Conservation (phyloP, 2,329 filamentous ascomycete species). For the Fusarium sarcochroum region DNA sequence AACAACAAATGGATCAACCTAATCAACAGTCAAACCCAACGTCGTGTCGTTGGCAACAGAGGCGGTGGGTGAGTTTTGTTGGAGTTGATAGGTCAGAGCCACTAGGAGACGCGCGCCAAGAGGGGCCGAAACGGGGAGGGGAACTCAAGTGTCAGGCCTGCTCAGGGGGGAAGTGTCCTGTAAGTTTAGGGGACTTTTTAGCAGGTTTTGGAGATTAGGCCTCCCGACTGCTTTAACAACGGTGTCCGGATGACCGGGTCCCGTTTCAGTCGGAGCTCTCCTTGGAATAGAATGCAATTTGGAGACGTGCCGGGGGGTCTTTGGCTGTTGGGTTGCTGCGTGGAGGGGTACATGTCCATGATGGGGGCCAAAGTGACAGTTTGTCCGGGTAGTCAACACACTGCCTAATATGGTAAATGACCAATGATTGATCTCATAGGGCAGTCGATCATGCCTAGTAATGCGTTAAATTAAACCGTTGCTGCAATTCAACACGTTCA, state of each 20-base stretch:
- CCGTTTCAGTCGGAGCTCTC: slow-evolving; percentile 10
- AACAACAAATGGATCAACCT: slow-evolving; percentile 33
- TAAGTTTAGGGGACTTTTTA: slow-evolving; percentile 36
- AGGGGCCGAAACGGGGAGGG: slow-evolving; percentile 35
- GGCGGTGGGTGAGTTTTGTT: slow-evolving; percentile 47
- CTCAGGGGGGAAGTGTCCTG: slow-evolving; percentile 22
- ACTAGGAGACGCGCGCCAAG: slow-evolving; percentile 34
- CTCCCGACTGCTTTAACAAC: slow-evolving; percentile 2
- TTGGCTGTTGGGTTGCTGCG: slow-evolving; percentile 15
- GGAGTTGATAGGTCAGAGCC: slow-evolving; percentile 46
- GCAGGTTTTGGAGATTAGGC: slow-evolving; percentile 21
- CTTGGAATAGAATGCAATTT: slow-evolving; percentile 22
- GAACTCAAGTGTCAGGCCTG: slow-evolving; percentile 12
- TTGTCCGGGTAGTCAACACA: slow-evolving; percentile 29
- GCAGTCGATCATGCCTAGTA: not conserved
- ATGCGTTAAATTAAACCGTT: not conserved
- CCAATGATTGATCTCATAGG: slow-evolving; percentile 3
- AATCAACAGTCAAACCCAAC: slow-evolving; percentile 25
- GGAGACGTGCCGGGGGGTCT: slow-evolving; percentile 17
- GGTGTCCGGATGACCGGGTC: slow-evolving; percentile 2
- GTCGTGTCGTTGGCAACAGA: slow-evolving; percentile 38
- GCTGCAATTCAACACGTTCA: not conserved
- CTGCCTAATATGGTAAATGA: slow-evolving; percentile 29
- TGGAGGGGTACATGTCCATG: slow-evolving; percentile 26
- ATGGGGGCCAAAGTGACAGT: not conserved